Percentiles rank a stretch among this genome's conserved stretches.
Conservation (phyloP, 306 rosid genomes). For the Malus sieversii region DNA sequence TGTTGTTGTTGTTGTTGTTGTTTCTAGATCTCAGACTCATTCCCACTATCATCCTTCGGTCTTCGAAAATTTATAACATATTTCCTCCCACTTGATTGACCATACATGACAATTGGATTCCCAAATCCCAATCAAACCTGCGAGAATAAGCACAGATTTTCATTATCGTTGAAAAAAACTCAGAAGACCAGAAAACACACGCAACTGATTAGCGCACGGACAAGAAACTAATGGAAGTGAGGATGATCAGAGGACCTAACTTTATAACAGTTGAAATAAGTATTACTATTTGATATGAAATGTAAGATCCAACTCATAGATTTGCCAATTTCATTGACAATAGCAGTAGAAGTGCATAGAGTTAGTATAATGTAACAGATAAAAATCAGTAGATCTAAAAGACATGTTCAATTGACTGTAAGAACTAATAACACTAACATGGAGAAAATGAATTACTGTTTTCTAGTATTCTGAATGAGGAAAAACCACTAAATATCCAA, state of each 20-base stretch:
- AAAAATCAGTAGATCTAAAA: not conserved
- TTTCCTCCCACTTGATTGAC: not conserved
- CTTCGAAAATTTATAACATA: not conserved
- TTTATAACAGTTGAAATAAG: not conserved
- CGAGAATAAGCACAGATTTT: not conserved
- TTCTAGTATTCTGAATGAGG: not conserved
- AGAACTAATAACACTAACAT: not conserved
- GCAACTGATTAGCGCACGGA: not conserved
- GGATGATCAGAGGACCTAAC: not conserved
- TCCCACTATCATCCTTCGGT: not conserved
- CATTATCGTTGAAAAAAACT: not conserved
- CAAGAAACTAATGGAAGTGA: not conserved
- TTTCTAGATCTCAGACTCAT: not conserved
- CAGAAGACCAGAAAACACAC: not conserved
- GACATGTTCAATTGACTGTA: not conserved
- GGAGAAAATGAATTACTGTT: not conserved
- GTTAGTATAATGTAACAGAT: not conserved
- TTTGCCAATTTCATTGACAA: not conserved
- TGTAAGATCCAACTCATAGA: not conserved
- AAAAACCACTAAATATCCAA: conserved; percentile 54
- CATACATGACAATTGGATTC: not conserved
- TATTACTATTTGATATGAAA: not conserved
- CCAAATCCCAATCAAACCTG: not conserved
- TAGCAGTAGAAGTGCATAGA: not conserved
- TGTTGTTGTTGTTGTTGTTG: no score